Evolutionary conservation across 225 moss, liverwort and hornwort species (phyloP).

Genomic region (Marchantia polymorpha): DNA sequence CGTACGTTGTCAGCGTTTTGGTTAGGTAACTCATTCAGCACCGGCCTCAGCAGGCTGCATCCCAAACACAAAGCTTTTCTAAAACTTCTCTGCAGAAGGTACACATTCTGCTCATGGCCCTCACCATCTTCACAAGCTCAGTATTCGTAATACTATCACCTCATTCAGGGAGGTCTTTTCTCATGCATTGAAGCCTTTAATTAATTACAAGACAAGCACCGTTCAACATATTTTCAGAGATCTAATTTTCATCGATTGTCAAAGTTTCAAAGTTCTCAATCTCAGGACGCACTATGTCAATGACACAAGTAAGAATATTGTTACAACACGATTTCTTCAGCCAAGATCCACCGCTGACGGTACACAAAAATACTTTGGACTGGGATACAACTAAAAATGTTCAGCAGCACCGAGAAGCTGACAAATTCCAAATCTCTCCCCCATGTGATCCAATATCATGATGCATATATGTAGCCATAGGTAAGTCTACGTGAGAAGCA

Average conservation of each 20-base stretch:
- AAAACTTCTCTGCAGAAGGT: slow-evolving; percentile 19
- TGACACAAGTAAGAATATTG: too few relatives aligned
- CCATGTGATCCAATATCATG: neutral
- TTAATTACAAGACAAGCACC: slow-evolving; percentile 23
- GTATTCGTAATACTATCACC: slow-evolving; percentile 19
- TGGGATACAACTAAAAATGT: neutral
- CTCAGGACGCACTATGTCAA: slow-evolving; percentile 3
- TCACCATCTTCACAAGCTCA: slow-evolving; percentile 17
- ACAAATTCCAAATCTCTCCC: neutral
- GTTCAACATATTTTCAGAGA: neutral
- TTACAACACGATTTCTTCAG: neutral
- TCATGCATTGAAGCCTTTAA: slow-evolving; percentile 33
- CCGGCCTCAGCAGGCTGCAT: slow-evolving; percentile 43
- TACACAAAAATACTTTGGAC: neutral
- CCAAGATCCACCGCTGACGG: neutral
- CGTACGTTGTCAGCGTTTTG: slow-evolving; percentile 60
- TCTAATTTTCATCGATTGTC: slow-evolving; percentile 2
- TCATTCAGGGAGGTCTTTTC: slow-evolving; percentile 23
- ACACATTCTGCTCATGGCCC: slow-evolving; percentile 22
- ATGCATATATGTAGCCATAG: neutral
- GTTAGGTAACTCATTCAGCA: slow-evolving; percentile 41
- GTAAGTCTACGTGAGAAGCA: neutral
- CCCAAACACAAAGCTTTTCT: slow-evolving; percentile 38
- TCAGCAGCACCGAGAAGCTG: neutral
- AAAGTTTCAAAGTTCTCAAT: neutral